Evolutionary conservation across 257 asterid genomes (phyloP), one percentile per base, ranked within the genome.

Genomic region (Handroanthus guayacan): DNA sequence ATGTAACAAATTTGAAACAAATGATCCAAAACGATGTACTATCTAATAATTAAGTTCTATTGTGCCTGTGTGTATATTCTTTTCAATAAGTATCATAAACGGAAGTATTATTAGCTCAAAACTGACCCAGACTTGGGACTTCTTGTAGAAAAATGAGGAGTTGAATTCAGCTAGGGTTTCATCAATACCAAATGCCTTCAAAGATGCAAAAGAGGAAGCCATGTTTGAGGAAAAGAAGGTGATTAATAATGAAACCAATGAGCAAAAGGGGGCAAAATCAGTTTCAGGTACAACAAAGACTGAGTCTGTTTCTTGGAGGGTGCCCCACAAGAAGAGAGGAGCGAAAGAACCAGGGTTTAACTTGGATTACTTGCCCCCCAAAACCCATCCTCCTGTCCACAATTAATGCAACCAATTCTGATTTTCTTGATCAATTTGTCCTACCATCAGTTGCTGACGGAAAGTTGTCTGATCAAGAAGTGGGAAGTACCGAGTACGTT

Each of bases 351-450:
- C 92, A 11, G 89, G 87, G 69, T 86, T 92, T 75, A 89, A 90
- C 77, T 38, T 88, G 80, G 98, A 94, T 69, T 94, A 92, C 72
- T 81, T 84, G 80, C 98, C 97, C 5, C 96, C 98, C 2, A 79
- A 78, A 82, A 89, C 93, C 3, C 97, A 93, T 37, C 98, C 98
- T 78, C 89, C 91, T 5, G 68, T 60, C 54, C 87, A 87, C 78
- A 87, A 87, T 52, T 82, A 63, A 82, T 3, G 13, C n/a, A 14
- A 14, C 1, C 7, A 39, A 39, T 41, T 6, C 17, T 37, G 7
- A 61, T 9, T 18, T 5, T 55, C 63, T 41, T 18, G 52, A 52
- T 64, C 75, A 17, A 34, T 62, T 50, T 20, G 60, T 56, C 18
- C 9, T 54, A 48, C 31, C 25, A 45, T 41, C 58, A 6, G 34